Base-by-base conservation (phyloP, 345 rosid species). In the Ailanthus altissimus region DNA sequence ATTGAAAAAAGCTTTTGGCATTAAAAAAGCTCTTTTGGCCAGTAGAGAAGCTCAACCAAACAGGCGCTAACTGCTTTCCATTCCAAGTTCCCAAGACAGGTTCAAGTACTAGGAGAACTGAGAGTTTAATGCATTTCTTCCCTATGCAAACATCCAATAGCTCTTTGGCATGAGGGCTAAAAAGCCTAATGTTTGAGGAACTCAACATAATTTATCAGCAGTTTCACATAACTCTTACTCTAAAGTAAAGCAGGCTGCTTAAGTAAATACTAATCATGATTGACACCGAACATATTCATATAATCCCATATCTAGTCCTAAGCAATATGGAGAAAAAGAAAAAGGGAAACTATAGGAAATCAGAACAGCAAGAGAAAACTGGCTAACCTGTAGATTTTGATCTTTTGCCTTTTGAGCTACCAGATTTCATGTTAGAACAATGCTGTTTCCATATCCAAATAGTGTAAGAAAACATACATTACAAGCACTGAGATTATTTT, bases 351-450 rank as follows among this genome's bases (percentile, higher is more conserved):
- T 32, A 9, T 58, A 77, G 53, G 45, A 67, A 74, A 26, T 32
- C 8, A 26, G 7, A 16, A 21, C 59, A 28, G 16, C 21, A 7
- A 6, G 14, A 4, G 58, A 76, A 23, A 64, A 46, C n/a, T 23
- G 56, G 57, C 85, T 78, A 78, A 90, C 91, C 90, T 80, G 75
- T 73, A 74, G 81, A 64, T 38, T 74, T 85, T 32, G 79, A 79
- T 83, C 73, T 67, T 78, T 59, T 54, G 40, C 78, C 77, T 69
- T 82, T 81, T 45, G 68, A 32, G 53, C 60, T 65, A 67, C 74
- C 56, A 78, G 85, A 74, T 72, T 67, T 79, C 50, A 51, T 47
- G 49, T 12, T 59, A 67, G 74, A 63, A 23, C 38, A 72, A 28
- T 75, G 85, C 94, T 90, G 76, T 7, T 75, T 63, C 66, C 84